A percentile compares a stretch with the other conserved stretches of the same genome.
Conservation (phyloP, 768 basidiomycete species). For the Tubosaeta sp. region DNA sequence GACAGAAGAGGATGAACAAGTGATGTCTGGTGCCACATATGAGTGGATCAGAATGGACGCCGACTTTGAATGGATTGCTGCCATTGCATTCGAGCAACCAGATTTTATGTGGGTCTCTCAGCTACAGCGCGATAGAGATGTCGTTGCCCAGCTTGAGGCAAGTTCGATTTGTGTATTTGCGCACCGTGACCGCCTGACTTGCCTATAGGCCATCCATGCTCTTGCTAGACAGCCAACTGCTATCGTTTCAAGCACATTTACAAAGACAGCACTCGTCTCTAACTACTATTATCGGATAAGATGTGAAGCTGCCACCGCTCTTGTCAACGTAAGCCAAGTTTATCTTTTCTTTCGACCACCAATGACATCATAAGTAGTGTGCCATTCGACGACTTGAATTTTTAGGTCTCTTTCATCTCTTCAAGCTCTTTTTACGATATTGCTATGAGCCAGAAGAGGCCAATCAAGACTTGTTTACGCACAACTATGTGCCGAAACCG, state of each 20-base stretch:
- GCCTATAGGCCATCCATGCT: slow-evolving; percentile 83
- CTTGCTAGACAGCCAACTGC: slow-evolving; percentile 76
- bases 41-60: slow-evolving; percentile 99
- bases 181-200: slow-evolving; percentile 8
- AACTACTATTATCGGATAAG: slow-evolving; percentile 97
- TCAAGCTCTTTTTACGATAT: slow-evolving; percentile 89
- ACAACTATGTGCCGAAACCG: slow-evolving; percentile 90
- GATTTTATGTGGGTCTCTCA: slow-evolving; percentile 99
- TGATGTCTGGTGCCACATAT: slow-evolving; percentile 94
- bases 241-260: slow-evolving; percentile 86
- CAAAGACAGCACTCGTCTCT: slow-evolving; percentile 89
- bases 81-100: slow-evolving; percentile 87
- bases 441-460: slow-evolving; percentile 85
- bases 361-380: slow-evolving; percentile 49
- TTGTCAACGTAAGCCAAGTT: slow-evolving; percentile 62
- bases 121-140: slow-evolving; percentile 91
- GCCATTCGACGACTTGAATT: slow-evolving; percentile 80
- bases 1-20: slow-evolving; percentile 93
- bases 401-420: slow-evolving; percentile 89
- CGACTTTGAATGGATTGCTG: slow-evolving; percentile 98
- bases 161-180: slow-evolving; percentile 21
- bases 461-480: slow-evolving; percentile 77
- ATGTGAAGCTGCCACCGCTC: slow-evolving; percentile 85
- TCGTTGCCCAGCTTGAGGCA: slow-evolving; percentile 95
- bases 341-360: slow-evolving; percentile 4